Percentiles rank a stretch among this genome's conserved stretches.
These are phyloP conservation scores for Blastomyces parvus DNA, from an alignment of 2,329 filamentous ascomycete genomes.

Conservation along the genomic window DNA sequence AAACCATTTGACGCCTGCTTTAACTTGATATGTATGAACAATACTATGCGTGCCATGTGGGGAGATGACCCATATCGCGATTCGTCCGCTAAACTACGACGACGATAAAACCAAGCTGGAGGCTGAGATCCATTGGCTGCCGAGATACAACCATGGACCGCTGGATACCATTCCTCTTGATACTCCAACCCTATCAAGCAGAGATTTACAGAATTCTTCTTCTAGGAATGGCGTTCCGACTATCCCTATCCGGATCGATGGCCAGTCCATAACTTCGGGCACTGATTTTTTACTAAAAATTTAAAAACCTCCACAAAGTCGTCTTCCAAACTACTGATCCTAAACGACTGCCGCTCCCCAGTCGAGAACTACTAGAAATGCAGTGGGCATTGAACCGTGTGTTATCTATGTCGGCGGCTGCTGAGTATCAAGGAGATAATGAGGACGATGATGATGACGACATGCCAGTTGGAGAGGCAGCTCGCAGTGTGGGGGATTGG, in stretches of 20 bases:
- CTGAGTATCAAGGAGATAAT: neutral
- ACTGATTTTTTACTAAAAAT: too few relatives aligned
- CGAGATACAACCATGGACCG: slow-evolving; percentile 2
- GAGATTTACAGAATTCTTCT: slow-evolving; percentile 2
- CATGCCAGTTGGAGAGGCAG: slow-evolving; percentile 1
- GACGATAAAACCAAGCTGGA: slow-evolving; percentile 5
- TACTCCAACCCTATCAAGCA: neutral
- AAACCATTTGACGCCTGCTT: slow-evolving; percentile 2
- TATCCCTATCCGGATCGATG: neutral
- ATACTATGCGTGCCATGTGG: neutral
- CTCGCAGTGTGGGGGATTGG: neutral
- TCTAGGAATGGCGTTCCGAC: neutral
- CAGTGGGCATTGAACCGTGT: slow-evolving; percentile 7
- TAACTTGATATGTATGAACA: slow-evolving; percentile 1
- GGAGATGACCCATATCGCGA: neutral
- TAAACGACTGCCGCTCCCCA: slow-evolving; percentile 2
- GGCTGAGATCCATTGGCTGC: slow-evolving; percentile 1
- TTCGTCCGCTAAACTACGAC: slow-evolving; percentile 3
- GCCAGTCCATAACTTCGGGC: slow-evolving; percentile 2
- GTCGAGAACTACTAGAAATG: slow-evolving; percentile 5
- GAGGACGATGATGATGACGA: neutral
- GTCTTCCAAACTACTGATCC: slow-evolving; percentile 6
- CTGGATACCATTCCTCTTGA: neutral
- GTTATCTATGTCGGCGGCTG: slow-evolving; percentile 3
- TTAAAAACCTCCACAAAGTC: too few relatives aligned